These are phyloP conservation scores for Ophiosphaerella narmari DNA, from an alignment of 2,329 filamentous ascomycete species.

Conservation along the genomic window DNA sequence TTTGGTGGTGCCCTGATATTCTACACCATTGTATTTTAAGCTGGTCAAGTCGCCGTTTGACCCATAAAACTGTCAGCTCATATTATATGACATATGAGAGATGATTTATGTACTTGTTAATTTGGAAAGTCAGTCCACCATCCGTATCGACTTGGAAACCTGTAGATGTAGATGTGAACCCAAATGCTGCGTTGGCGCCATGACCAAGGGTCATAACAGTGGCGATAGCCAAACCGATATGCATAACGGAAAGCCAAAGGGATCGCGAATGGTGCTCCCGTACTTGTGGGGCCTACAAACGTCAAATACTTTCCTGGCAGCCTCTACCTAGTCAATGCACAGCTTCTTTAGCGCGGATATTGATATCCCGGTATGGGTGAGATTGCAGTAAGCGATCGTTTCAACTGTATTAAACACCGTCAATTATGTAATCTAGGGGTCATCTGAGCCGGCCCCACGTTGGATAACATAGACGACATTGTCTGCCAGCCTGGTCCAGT, in stretches of 20 bases:
- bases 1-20: conserved; percentile 27
- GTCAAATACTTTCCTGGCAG: neutral
- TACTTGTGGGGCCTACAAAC: neutral
- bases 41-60: conserved; percentile 29
- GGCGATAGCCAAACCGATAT: neutral
- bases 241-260: conserved; percentile 4
- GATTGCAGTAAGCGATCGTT: no score
- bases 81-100: neutral
- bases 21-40: conserved; percentile 26
- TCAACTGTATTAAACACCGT: no score
- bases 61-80: conserved; percentile 3
- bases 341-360: no score
- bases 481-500: no score
- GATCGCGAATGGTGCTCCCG: neutral
- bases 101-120: conserved; percentile 13
- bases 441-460: no score
- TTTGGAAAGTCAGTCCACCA: conserved; percentile 23
- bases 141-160: conserved; percentile 27
- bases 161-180: conserved; percentile 20
- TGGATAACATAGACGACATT: no score
- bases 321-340: neutral
- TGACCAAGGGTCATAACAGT: conserved; percentile 9
- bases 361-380: no score
- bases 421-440: no score
- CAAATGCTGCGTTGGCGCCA: conserved; percentile 20